phyloP scores from a whole-genome alignment of 106 monocot genomes.

The Iris macrosiphon region DNA sequence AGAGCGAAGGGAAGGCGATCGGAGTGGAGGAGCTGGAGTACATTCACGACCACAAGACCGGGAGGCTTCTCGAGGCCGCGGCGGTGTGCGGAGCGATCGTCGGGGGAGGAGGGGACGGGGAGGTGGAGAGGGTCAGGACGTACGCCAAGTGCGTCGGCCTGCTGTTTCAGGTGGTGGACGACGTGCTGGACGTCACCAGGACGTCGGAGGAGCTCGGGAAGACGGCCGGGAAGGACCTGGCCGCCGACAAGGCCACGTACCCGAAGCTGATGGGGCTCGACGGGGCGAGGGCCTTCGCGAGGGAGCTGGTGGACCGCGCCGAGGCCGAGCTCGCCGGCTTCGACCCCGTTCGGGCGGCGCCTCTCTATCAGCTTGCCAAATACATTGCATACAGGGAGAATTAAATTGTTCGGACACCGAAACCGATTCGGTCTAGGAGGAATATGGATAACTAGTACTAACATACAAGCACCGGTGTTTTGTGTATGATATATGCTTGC shows the following conservation, averaged over 20 bases:
- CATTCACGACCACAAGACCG: constrained; percentile 61
- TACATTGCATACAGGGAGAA: constrained; percentile 48
- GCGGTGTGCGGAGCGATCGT: constrained; percentile 49
- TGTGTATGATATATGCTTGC: no score
- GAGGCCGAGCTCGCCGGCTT: constrained; percentile 39
- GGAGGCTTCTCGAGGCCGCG: constrained; percentile 46
- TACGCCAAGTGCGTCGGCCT: constrained; percentile 47
- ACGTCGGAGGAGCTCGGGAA: constrained; percentile 55
- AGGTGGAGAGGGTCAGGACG: constrained; percentile 34
- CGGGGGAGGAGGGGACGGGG: constrained; percentile 36
- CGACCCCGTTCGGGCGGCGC: constrained; percentile 29
- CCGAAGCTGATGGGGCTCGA: constrained; percentile 45
- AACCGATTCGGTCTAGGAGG: no score
- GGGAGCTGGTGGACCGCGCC: constrained; percentile 20
- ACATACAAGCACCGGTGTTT: no score
- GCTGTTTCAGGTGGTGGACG: constrained; percentile 60
- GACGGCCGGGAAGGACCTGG: constrained; percentile 59
- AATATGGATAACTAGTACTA: no score
- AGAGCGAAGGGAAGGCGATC: constrained; percentile 3
- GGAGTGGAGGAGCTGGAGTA: constrained; percentile 20
- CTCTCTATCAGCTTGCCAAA: constrained; percentile 34
- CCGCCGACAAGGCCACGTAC: constrained; percentile 48
- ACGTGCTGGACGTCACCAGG: constrained; percentile 47
- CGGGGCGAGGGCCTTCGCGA: constrained; percentile 30
- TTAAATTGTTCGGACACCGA: no score